A percentile compares a stretch with the other conserved stretches of the same genome.
These are phyloP conservation scores for Paramecium pentaurelia DNA, from an alignment of 73 alveolate species.

Conservation along the genomic window DNA sequence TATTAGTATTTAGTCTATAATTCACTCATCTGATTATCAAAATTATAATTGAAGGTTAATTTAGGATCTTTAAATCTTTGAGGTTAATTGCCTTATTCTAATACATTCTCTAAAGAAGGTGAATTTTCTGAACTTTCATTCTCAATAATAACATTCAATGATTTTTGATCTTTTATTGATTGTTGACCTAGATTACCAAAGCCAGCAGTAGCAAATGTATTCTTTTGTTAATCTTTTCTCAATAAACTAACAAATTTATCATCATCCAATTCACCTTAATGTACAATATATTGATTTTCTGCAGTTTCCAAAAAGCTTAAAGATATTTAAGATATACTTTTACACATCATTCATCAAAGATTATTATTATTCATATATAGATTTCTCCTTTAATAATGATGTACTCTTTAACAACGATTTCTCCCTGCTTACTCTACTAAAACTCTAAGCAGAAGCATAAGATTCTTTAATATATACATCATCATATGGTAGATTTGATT, in stretches of 20 bases:
- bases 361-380: background rate
- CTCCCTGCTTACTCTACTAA: conserved; percentile 28
- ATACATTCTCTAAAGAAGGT: background rate
- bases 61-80: background rate
- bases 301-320: background rate
- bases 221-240: background rate
- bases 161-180: conserved; percentile 25
- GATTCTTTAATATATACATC: conserved; percentile 1
- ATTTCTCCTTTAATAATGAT: background rate
- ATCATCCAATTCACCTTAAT: conserved; percentile 42
- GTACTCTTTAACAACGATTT: conserved; percentile 5
- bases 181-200: background rate
- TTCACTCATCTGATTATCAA: conserved; percentile 21
- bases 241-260: background rate
- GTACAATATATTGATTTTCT: background rate
- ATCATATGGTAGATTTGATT: conserved; percentile 9
- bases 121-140: conserved; percentile 29
- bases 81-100: background rate
- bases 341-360: background rate
- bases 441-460: conserved; percentile 21
- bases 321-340: background rate
- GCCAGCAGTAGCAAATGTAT: conserved; percentile 40
- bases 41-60: conserved; percentile 5
- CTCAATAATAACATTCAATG: background rate
- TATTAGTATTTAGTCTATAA: background rate